Conservation (phyloP, 495 filamentous ascomycete genomes). For the Tuber brumale region DNA sequence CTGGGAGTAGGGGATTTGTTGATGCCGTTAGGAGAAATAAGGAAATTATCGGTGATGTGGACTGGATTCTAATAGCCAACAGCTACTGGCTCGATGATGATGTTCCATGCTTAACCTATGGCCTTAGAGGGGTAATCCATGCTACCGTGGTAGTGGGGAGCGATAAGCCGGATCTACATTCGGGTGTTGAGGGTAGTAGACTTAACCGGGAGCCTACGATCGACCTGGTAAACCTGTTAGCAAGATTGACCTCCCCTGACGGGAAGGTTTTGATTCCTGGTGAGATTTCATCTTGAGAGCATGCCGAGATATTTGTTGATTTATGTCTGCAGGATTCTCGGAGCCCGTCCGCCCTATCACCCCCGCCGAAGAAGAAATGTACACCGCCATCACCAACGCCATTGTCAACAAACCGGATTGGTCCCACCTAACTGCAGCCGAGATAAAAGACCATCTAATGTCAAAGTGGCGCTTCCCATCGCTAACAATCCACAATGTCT, state of each 20-base stretch:
- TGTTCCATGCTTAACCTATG: slow-evolving; percentile 91
- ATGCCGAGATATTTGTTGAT: not conserved
- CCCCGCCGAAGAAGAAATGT: slow-evolving; percentile 68
- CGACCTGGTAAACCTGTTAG: slow-evolving; percentile 74
- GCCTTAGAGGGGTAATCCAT: slow-evolving; percentile 87
- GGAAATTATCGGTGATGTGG: slow-evolving; percentile 75
- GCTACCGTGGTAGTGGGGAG: slow-evolving; percentile 82
- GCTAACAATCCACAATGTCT: slow-evolving; percentile 84
- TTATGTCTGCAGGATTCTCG: slow-evolving; percentile 60
- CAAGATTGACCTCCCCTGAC: slow-evolving; percentile 64
- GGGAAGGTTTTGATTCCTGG: slow-evolving; percentile 56
- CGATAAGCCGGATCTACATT: slow-evolving; percentile 81
- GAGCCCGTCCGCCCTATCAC: slow-evolving; percentile 72
- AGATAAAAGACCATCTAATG: slow-evolving; percentile 55
- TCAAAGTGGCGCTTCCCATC: slow-evolving; percentile 94
- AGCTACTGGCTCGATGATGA: slow-evolving; percentile 98
- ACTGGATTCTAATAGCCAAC: slow-evolving; percentile 91
- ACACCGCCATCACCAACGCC: slow-evolving; percentile 71
- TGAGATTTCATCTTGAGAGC: slow-evolving; percentile 6
- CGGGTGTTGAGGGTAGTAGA: slow-evolving; percentile 86
- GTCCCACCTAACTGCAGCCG: slow-evolving; percentile 26
- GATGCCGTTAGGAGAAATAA: slow-evolving; percentile 71
- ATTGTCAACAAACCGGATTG: slow-evolving; percentile 54
- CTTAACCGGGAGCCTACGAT: slow-evolving; percentile 83
- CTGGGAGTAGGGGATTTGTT: slow-evolving; percentile 80